These are phyloP conservation scores for Acacia pycnantha DNA, from an alignment of 331 rosid species.

Conservation along the genomic window DNA sequence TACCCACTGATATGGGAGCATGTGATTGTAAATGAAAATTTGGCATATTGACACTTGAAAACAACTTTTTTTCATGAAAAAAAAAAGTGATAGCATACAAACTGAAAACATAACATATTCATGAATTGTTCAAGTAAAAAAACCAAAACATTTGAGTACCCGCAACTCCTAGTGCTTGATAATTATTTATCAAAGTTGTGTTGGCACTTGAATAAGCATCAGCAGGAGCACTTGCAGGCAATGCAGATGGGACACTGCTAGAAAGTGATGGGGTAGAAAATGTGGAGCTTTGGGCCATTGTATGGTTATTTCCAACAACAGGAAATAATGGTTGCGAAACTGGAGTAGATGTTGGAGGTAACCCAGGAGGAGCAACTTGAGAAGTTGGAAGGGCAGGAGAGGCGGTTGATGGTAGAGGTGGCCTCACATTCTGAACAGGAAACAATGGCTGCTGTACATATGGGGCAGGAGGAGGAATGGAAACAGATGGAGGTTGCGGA, in stretches of 20 bases:
- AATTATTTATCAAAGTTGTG: slow-evolving; percentile 44
- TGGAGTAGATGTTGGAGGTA: slow-evolving; percentile 65
- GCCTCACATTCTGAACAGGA: slow-evolving; percentile 88
- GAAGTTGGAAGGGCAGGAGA: slow-evolving; percentile 54
- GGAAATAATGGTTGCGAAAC: slow-evolving; percentile 97
- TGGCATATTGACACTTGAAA: not conserved
- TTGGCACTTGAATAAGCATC: slow-evolving; percentile 56
- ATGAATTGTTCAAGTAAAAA: not conserved
- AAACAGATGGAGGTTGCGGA: slow-evolving; percentile 67
- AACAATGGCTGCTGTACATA: slow-evolving; percentile 86
- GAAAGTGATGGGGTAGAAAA: slow-evolving; percentile 61
- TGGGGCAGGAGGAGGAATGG: slow-evolving; percentile 74
- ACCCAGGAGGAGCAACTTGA: slow-evolving; percentile 80
- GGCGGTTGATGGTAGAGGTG: slow-evolving; percentile 60
- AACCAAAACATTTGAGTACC: slow-evolving; percentile 36
- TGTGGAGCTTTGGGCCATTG: slow-evolving; percentile 59
- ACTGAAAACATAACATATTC: not conserved
- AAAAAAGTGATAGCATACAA: not conserved
- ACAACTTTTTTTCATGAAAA: not conserved
- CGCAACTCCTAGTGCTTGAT: slow-evolving; percentile 46
- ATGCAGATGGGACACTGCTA: slow-evolving; percentile 46
- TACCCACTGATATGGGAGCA: not conserved
- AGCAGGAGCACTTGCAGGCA: slow-evolving; percentile 41
- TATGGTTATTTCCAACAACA: slow-evolving; percentile 70
- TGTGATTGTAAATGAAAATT: not conserved